A percentile compares a stretch with the other conserved stretches of the same genome.
phyloP scores from a whole-genome alignment of 148 eudicot species.

The Fagopyrum tataricum region DNA sequence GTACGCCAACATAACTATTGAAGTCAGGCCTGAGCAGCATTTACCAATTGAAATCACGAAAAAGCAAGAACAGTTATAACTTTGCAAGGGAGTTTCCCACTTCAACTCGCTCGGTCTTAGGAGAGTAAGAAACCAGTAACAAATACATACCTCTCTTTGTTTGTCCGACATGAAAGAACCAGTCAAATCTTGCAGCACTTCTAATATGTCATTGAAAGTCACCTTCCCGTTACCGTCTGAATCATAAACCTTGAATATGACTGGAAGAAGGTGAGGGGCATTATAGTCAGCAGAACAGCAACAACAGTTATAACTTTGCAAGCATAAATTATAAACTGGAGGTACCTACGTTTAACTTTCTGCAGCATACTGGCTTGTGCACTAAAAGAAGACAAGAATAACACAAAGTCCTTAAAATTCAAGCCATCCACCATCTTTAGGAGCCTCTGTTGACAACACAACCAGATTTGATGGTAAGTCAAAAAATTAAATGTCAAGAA shows the following conservation, averaged over 20 bases:
- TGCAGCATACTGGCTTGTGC: constrained; percentile 58
- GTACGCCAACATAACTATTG: too few relatives aligned
- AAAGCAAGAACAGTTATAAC: too few relatives aligned
- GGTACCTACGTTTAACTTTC: constrained; percentile 60
- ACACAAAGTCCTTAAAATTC: constrained; percentile 92
- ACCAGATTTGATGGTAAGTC: not conserved
- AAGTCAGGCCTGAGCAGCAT: too few relatives aligned
- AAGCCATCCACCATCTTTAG: constrained; percentile 94
- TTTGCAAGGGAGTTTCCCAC: too few relatives aligned
- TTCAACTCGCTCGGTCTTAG: too few relatives aligned
- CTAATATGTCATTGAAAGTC: constrained; percentile 62
- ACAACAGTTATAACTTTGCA: not conserved
- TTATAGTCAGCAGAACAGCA: not conserved
- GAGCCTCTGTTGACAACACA: constrained; percentile 52
- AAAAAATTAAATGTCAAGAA: not conserved
- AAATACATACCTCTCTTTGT: constrained; percentile 72
- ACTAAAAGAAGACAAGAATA: constrained; percentile 80
- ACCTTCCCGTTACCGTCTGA: constrained; percentile 83
- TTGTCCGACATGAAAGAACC: constrained; percentile 74
- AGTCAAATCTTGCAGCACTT: constrained; percentile 70
- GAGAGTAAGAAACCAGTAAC: not conserved
- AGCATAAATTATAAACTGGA: not conserved
- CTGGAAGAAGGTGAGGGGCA: constrained; percentile 21
- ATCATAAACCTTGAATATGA: constrained; percentile 85
- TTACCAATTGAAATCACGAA: too few relatives aligned